Percentiles rank a stretch among this genome's conserved stretches.
phyloP scores from a whole-genome alignment of 805 yeast genomes.

The Nakazawaea wyomingensis region DNA sequence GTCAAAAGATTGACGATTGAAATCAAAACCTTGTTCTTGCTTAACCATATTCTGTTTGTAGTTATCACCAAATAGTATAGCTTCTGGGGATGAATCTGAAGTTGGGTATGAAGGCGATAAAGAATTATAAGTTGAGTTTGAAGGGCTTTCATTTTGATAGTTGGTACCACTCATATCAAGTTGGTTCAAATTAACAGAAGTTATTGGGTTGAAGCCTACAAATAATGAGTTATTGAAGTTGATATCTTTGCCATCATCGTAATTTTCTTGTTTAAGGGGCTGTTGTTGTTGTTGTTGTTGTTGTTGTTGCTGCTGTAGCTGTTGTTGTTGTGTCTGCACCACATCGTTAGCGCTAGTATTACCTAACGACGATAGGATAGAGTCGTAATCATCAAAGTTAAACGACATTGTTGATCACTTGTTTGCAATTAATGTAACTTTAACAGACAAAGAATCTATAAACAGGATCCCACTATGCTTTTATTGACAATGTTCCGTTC shows the following conservation, averaged over 20 bases:
- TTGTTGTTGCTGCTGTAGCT: constrained; percentile 6
- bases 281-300: constrained; percentile 3
- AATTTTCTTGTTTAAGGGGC: neutral
- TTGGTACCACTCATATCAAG: constrained; percentile 4
- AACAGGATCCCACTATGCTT: neutral
- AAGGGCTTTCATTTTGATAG: neutral
- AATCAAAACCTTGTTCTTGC: constrained; percentile 3
- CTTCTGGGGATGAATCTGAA: constrained; percentile 33
- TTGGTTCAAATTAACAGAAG: constrained; percentile 6
- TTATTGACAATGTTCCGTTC: too few species aligned
- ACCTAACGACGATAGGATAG: constrained; percentile 22
- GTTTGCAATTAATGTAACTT: neutral
- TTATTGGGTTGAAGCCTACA: constrained; percentile 2
- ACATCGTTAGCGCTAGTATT: constrained; percentile 1
- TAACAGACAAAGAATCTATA: neutral
- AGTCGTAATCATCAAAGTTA: constrained; percentile 27
- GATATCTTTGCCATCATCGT: neutral
- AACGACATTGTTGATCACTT: constrained; percentile 12
- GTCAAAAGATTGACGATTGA: constrained; percentile 3
- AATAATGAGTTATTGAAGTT: constrained; percentile 2
- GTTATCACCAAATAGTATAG: constrained; percentile 20
- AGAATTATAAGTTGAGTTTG: constrained; percentile 16
- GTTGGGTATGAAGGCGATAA: constrained; percentile 27
- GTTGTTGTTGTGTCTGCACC: too few species aligned
- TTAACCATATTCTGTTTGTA: neutral